These are phyloP conservation scores for Rhizoctonia solani DNA, from an alignment of 1,284 basidiomycete genomes.

Conservation along the genomic window DNA sequence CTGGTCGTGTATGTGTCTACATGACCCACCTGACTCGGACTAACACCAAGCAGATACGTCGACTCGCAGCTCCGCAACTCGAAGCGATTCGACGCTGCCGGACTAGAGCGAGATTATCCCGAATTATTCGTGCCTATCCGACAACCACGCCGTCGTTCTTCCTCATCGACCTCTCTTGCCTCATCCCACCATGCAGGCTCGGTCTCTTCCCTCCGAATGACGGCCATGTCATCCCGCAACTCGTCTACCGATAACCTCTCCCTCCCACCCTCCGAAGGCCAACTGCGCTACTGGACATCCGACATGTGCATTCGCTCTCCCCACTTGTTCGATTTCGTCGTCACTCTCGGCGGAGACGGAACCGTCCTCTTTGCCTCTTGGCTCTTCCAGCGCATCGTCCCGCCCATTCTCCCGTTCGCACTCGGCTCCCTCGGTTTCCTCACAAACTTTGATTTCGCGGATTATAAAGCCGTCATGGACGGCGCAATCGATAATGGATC, in stretches of 20 bases:
- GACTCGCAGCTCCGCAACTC: constrained; percentile 91
- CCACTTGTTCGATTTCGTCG: constrained; percentile 96
- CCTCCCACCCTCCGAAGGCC: constrained; percentile 72
- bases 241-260: constrained; percentile 35
- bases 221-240: constrained; percentile 37
- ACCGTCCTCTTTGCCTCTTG: constrained; percentile 99
- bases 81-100: constrained; percentile 91
- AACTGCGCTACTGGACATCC: constrained; percentile 95
- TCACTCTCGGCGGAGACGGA: constrained; percentile 97
- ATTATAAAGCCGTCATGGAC: constrained; percentile 88
- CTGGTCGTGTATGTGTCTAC: constrained; percentile 66
- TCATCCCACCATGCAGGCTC: constrained; percentile 45
- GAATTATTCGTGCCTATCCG: constrained; percentile 81
- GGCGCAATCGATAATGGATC: constrained; percentile 91
- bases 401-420: constrained; percentile 95
- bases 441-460: constrained; percentile 95
- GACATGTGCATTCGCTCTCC: constrained; percentile 93
- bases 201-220: constrained; percentile 42
- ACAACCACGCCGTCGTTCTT: constrained; percentile 68
- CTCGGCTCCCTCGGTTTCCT: constrained; percentile 98
- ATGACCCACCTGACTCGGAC: constrained; percentile 30
- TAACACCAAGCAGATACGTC: constrained; percentile 71
- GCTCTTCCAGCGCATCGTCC: constrained; percentile 98
- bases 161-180: constrained; percentile 55
- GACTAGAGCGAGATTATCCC: constrained; percentile 84